Conservation (phyloP, 1,139 yeast genomes). For the Pichia sp. region DNA sequence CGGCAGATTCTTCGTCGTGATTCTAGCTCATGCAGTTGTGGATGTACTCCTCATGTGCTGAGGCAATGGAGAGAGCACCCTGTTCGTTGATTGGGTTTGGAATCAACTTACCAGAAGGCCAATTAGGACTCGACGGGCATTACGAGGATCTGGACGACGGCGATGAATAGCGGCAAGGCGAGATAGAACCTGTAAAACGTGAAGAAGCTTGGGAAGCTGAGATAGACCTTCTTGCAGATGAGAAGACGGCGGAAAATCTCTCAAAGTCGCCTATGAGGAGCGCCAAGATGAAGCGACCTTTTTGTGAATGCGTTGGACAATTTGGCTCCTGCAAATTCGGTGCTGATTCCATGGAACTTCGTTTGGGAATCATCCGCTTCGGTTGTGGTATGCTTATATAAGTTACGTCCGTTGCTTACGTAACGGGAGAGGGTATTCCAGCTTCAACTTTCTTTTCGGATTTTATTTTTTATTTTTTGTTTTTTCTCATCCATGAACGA, state of each 20-base stretch:
- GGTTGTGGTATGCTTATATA: too few relatives aligned
- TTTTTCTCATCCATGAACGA: too few relatives aligned
- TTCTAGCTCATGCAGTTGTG: constrained; percentile 15
- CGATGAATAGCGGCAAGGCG: constrained; percentile 48
- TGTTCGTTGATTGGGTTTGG: constrained; percentile 30
- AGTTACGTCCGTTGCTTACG: too few relatives aligned
- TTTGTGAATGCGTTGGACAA: constrained; percentile 45
- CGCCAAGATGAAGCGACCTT: constrained; percentile 42
- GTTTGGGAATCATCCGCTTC: too few relatives aligned
- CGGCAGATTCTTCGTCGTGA: not conserved
- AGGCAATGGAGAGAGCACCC: constrained; percentile 27
- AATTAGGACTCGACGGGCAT: constrained; percentile 51
- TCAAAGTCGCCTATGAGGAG: constrained; percentile 45
- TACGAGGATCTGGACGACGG: constrained; percentile 44
- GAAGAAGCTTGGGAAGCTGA: constrained; percentile 27
- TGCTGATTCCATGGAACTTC: too few relatives aligned
- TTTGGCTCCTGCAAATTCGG: constrained; percentile 15
- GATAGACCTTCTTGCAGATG: constrained; percentile 44
- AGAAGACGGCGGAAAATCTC: constrained; percentile 44
- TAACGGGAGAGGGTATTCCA: too few relatives aligned
- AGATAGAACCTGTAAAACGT: constrained; percentile 45
- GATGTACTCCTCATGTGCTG: constrained; percentile 22
- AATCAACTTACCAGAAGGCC: constrained; percentile 31
- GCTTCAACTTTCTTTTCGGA: too few relatives aligned
- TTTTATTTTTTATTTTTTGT: too few relatives aligned